Conservation (phyloP, 2,329 filamentous ascomycete genomes). For the Penicillium sp. region DNA sequence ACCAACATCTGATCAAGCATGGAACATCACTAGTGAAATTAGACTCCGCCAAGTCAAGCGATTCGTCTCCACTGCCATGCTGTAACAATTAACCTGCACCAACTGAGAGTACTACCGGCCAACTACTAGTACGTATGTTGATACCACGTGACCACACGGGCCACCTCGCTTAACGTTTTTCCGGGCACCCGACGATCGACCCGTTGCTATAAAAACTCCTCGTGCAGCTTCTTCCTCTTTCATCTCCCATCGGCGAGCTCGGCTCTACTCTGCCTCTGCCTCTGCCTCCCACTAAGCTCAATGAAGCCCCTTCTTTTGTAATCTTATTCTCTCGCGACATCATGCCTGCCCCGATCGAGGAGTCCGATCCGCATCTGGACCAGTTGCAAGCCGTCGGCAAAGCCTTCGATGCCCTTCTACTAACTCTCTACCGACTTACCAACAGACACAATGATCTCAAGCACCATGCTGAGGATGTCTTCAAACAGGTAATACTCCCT, state of each 20-base stretch:
- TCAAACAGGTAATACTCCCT: slow-evolving; percentile 43
- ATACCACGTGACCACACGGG: slow-evolving; percentile 37
- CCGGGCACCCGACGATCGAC: slow-evolving; percentile 22
- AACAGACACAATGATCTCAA: slow-evolving; percentile 45
- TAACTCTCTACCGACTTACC: slow-evolving; percentile 44
- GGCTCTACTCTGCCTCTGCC: slow-evolving; percentile 13
- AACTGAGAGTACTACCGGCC: too few species aligned
- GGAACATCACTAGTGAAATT: too few species aligned
- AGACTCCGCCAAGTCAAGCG: too few species aligned
- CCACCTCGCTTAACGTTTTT: slow-evolving; percentile 42
- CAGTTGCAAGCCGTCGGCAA: slow-evolving; percentile 42
- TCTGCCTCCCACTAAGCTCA: slow-evolving; percentile 7
- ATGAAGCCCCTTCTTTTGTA: slow-evolving; percentile 30
- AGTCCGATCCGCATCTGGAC: slow-evolving; percentile 35
- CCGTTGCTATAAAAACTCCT: slow-evolving; percentile 24
- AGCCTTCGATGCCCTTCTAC: slow-evolving; percentile 48
- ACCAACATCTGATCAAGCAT: too few species aligned
- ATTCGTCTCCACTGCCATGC: too few species aligned
- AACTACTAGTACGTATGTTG: slow-evolving; percentile 1
- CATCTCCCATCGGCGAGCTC: slow-evolving; percentile 27
- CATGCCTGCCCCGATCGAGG: slow-evolving; percentile 37
- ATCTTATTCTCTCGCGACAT: slow-evolving; percentile 29
- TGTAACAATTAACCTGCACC: too few species aligned
- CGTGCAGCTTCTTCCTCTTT: slow-evolving; percentile 16
- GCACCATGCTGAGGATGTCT: slow-evolving; percentile 41